Percentiles rank a stretch among this genome's conserved stretches.
These are phyloP conservation scores for Saccharomyces mikatae DNA, from an alignment of 805 yeast species.

Conservation along the genomic window DNA sequence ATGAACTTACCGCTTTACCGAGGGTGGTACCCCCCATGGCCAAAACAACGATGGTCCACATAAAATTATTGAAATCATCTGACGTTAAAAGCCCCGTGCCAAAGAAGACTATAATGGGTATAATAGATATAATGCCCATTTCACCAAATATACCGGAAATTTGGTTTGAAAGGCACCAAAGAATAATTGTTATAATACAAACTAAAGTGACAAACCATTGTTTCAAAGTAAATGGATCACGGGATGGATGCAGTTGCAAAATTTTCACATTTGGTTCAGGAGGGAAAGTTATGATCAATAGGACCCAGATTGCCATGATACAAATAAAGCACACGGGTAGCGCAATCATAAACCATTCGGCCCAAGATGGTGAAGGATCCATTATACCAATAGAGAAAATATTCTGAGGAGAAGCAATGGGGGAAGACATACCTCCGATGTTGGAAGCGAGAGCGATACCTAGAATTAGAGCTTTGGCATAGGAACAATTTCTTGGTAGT, in stretches of 20 bases:
- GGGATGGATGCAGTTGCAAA: conserved; percentile 39
- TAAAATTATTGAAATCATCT: conserved; percentile 89
- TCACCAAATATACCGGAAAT: conserved; percentile 75
- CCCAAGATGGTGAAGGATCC: conserved; percentile 83
- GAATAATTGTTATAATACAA: conserved; percentile 60
- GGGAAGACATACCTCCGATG: conserved; percentile 95
- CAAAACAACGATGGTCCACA: conserved; percentile 91
- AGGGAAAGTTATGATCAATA: conserved; percentile 58
- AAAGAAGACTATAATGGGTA: conserved; percentile 85
- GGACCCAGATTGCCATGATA: conserved; percentile 62
- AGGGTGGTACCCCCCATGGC: conserved; percentile 98
- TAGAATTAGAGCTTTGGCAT: conserved; percentile 74
- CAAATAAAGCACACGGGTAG: conserved; percentile 68
- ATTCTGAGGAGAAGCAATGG: conserved; percentile 95
- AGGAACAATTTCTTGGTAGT: conserved; percentile 66
- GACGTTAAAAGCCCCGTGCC: conserved; percentile 82
- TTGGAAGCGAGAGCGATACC: conserved; percentile 93
- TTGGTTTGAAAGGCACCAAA: conserved; percentile 86
- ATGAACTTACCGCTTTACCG: conserved; percentile 89
- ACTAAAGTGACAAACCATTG: conserved; percentile 72
- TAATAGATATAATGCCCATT: conserved; percentile 90
- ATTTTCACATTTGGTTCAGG: conserved; percentile 43
- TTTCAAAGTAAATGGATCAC: conserved; percentile 59
- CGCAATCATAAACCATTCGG: conserved; percentile 85
- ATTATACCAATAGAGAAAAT: conserved; percentile 82